phyloP scores from a whole-genome alignment of 1,139 yeast species.

The Debaryomyces udenii region DNA sequence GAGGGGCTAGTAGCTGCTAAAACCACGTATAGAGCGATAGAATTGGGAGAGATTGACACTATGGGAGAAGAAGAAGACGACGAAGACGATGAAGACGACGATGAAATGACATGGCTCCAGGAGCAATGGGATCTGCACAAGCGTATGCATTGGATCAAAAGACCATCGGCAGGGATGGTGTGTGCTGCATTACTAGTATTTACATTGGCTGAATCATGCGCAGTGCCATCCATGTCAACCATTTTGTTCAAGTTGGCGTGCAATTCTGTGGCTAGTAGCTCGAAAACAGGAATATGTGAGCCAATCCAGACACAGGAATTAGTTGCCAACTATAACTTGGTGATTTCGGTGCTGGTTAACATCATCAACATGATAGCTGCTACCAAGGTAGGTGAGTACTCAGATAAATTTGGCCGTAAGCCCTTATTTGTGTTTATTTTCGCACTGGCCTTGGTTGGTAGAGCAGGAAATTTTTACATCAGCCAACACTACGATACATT shows the following conservation, averaged over 20 bases:
- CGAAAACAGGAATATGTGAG: slow-evolving; percentile 25
- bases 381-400: slow-evolving; percentile 56
- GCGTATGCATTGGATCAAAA: slow-evolving; percentile 32
- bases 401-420: slow-evolving; percentile 68
- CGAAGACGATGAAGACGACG: slow-evolving; percentile 24
- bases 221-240: slow-evolving; percentile 38
- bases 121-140: slow-evolving; percentile 32
- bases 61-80: too few relatives aligned
- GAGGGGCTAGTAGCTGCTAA: too few relatives aligned
- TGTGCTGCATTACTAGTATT: slow-evolving; percentile 29
- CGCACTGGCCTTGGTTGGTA: slow-evolving; percentile 28
- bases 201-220: slow-evolving; percentile 32
- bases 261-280: slow-evolving; percentile 24
- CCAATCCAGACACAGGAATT: slow-evolving; percentile 36
- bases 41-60: too few relatives aligned
- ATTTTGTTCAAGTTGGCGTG: slow-evolving; percentile 42
- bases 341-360: slow-evolving; percentile 27
- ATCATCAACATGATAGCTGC: slow-evolving; percentile 40
- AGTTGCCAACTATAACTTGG: slow-evolving; percentile 40
- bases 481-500: slow-evolving; percentile 34
- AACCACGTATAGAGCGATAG: too few relatives aligned
- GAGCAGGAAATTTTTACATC: slow-evolving; percentile 28
- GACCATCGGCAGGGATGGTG: slow-evolving; percentile 40
- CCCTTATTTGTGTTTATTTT: slow-evolving; percentile 42
- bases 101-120: slow-evolving; percentile 33